phyloP scores from a whole-genome alignment of 257 asterid species.

The Fraxinus cuspidata region DNA sequence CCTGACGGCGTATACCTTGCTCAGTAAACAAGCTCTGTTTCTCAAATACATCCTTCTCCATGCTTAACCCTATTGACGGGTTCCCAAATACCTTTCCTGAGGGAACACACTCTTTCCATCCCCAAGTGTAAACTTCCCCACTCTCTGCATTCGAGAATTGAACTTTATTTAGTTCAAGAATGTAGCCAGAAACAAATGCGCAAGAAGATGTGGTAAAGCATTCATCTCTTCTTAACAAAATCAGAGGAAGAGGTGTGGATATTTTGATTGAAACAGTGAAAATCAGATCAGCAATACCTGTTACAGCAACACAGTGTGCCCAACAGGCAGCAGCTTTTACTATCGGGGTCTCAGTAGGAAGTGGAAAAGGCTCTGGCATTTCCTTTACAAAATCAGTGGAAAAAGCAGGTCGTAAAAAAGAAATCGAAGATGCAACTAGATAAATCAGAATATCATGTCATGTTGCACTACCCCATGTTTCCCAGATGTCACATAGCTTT shows the following conservation, averaged over 20 bases:
- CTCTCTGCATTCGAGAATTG: slow-evolving; percentile 51
- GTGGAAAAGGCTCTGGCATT: slow-evolving; percentile 98
- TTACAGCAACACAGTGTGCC: slow-evolving; percentile 89
- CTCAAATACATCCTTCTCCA: slow-evolving; percentile 55
- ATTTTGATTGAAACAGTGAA: background rate
- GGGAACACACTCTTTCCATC: slow-evolving; percentile 99
- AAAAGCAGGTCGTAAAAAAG: slow-evolving; percentile 39
- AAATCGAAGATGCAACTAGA: slow-evolving; percentile 16
- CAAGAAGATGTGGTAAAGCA: background rate
- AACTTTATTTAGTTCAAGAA: slow-evolving; percentile 15
- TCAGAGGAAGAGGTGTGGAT: background rate
- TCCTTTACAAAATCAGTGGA: slow-evolving; percentile 65
- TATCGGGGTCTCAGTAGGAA: slow-evolving; percentile 63
- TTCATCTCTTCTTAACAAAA: background rate
- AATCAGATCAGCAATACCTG: slow-evolving; percentile 48
- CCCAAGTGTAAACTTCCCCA: slow-evolving; percentile 97
- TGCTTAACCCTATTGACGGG: slow-evolving; percentile 44
- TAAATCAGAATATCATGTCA: slow-evolving; percentile 14
- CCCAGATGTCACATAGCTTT: slow-evolving; percentile 92
- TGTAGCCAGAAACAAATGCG: slow-evolving; percentile 5
- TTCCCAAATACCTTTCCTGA: slow-evolving; percentile 76
- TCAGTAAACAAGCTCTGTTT: slow-evolving; percentile 52
- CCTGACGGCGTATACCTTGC: slow-evolving; percentile 60
- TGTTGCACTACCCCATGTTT: slow-evolving; percentile 79
- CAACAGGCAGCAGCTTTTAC: slow-evolving; percentile 89